These are phyloP conservation scores for Tephrocybe sp. DNA, from an alignment of 768 basidiomycete species.

Conservation along the genomic window DNA sequence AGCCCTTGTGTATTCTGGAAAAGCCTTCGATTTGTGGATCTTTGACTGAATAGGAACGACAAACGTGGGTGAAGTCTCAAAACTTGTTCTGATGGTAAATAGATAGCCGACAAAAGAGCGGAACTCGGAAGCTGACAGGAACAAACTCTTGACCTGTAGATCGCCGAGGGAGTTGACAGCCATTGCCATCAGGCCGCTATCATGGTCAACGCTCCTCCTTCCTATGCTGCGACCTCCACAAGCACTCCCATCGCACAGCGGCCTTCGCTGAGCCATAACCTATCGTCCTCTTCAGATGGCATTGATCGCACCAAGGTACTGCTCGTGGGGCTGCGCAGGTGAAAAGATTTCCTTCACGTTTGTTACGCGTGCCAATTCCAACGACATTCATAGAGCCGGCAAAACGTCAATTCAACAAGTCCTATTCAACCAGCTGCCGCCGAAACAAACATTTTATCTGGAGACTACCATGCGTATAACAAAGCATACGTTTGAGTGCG, in stretches of 20 bases:
- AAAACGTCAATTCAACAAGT: conserved; percentile 92
- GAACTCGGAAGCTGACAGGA: conserved; percentile 9
- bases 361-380: conserved; percentile 2
- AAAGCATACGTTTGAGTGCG: conserved; percentile 82
- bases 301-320: conserved; percentile 65
- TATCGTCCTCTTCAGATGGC: conserved; percentile 19
- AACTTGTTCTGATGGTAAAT: too few relatives aligned
- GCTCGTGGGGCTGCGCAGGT: conserved; percentile 73
- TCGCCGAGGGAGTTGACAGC: conserved; percentile 6
- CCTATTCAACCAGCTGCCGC: conserved; percentile 80
- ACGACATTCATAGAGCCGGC: conserved; percentile 62
- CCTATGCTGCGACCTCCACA: conserved; percentile 33
- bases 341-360: conserved; percentile 3
- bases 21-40: too few relatives aligned
- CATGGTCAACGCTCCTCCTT: conserved; percentile 25
- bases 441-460: conserved; percentile 88
- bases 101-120: conserved; percentile 5
- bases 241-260: conserved; percentile 23
- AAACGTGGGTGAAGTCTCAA: too few relatives aligned
- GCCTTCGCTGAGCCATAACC: conserved; percentile 26
- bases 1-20: neutral
- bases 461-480: conserved; percentile 81
- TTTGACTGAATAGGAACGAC: too few relatives aligned
- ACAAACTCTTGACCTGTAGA: conserved; percentile 3
- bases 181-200: conserved; percentile 18